Percentiles rank a stretch among this genome's conserved stretches.
Conservation (phyloP, 2,329 filamentous ascomycete genomes). For the Microascus cirrosus region DNA sequence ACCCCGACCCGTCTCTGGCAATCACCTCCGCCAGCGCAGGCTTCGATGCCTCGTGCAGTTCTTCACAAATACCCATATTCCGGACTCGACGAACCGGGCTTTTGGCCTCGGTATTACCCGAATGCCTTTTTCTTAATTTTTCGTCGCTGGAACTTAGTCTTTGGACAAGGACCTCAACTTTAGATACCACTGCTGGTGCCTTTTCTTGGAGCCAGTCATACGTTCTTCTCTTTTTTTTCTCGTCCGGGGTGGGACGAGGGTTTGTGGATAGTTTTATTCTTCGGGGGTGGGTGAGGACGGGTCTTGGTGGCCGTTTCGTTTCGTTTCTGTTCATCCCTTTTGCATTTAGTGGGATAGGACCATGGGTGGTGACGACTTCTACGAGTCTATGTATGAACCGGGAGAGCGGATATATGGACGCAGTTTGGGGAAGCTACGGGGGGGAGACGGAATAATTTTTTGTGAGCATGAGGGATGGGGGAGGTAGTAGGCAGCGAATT, state of each 20-base stretch:
- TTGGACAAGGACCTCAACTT: not conserved
- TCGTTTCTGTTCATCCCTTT: slow-evolving; percentile 5
- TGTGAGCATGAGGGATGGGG: not conserved
- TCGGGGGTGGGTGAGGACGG: not conserved
- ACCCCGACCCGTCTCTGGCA: not conserved
- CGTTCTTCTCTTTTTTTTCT: not conserved
- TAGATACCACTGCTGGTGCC: not conserved
- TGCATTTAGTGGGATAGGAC: not conserved
- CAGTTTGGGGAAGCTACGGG: too few species aligned
- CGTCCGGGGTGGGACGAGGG: not conserved
- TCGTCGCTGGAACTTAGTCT: slow-evolving; percentile 1
- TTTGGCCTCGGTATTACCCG: not conserved
- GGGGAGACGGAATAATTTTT: not conserved
- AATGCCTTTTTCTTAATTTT: slow-evolving; percentile 2
- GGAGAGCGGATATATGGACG: too few species aligned
- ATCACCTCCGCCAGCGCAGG: not conserved
- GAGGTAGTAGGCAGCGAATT: not conserved
- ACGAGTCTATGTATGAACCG: slow-evolving; percentile 1
- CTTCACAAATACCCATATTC: slow-evolving; percentile 4
- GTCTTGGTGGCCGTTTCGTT: slow-evolving; percentile 2
- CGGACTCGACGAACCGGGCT: not conserved
- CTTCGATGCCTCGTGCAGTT: not conserved
- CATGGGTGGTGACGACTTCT: not conserved
- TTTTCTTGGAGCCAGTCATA: not conserved
- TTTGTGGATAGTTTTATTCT: not conserved